These are phyloP conservation scores for Psidium friedrichsthalianum DNA, from an alignment of 345 rosid species.

Conservation along the genomic window DNA sequence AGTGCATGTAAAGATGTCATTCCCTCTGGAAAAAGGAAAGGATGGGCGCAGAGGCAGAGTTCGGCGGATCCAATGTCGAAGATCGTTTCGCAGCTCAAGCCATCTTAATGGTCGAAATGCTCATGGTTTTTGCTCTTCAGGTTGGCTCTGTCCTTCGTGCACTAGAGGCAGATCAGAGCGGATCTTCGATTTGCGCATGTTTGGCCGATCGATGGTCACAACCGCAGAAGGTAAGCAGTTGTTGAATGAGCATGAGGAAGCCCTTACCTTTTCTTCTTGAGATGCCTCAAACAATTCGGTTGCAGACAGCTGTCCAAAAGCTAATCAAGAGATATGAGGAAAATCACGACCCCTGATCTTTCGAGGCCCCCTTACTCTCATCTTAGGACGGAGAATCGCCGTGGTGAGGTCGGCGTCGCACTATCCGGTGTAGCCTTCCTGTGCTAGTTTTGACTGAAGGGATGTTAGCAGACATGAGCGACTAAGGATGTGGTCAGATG, in stretches of 20 bases:
- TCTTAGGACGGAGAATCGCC: slow-evolving; percentile 65
- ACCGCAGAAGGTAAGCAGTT: slow-evolving; percentile 56
- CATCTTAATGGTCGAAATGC: slow-evolving; percentile 34
- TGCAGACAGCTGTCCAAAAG: slow-evolving; percentile 15
- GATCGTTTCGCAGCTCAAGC: slow-evolving; percentile 40
- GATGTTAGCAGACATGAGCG: slow-evolving; percentile 24
- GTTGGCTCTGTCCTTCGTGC: slow-evolving; percentile 38
- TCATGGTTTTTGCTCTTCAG: slow-evolving; percentile 29
- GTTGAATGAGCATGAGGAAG: slow-evolving; percentile 83
- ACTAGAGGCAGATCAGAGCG: slow-evolving; percentile 34
- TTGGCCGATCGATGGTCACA: slow-evolving; percentile 42
- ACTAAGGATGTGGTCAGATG: slow-evolving; percentile 59
- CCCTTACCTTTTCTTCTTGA: slow-evolving; percentile 44
- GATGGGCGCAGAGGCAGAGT: slow-evolving; percentile 48
- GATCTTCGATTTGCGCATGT: slow-evolving; percentile 51
- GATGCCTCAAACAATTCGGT: slow-evolving; percentile 48
- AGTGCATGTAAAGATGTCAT: too few species aligned
- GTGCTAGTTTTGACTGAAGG: slow-evolving; percentile 41
- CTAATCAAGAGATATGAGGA: slow-evolving; percentile 37
- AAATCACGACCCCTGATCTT: slow-evolving; percentile 33
- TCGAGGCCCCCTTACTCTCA: slow-evolving; percentile 69
- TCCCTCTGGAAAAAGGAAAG: slow-evolving; percentile 35
- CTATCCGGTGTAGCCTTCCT: slow-evolving; percentile 70
- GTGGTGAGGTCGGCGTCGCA: slow-evolving; percentile 60
- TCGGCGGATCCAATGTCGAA: slow-evolving; percentile 60